Conservation (phyloP, 2,329 filamentous ascomycete genomes). For the Ciborinia camelliae region DNA sequence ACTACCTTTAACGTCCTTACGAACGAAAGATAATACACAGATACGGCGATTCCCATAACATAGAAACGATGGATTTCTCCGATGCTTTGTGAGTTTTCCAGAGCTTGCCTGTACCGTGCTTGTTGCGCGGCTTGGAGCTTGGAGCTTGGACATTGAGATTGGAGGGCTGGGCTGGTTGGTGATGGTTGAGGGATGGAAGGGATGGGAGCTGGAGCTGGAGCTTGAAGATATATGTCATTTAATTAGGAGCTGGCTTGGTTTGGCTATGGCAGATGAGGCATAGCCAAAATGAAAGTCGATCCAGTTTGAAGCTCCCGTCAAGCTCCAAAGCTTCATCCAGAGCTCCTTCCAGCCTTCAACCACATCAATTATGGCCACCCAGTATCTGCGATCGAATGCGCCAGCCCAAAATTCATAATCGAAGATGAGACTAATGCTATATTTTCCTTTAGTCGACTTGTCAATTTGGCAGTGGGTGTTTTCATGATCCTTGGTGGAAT, state of each 20-base stretch:
- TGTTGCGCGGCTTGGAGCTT: slow-evolving; percentile 16
- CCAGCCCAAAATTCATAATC: not conserved
- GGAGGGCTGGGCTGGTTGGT: not conserved
- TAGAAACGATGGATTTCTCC: slow-evolving; percentile 73
- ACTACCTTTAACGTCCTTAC: not conserved
- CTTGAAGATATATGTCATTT: not conserved
- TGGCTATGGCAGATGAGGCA: not conserved
- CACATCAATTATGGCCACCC: slow-evolving; percentile 3
- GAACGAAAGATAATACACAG: not conserved
- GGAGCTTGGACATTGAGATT: slow-evolving; percentile 16
- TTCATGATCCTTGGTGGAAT: slow-evolving; percentile 86
- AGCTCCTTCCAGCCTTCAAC: slow-evolving; percentile 3
- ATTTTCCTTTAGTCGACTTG: slow-evolving; percentile 67
- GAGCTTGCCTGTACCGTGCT: not conserved
- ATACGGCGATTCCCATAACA: not conserved
- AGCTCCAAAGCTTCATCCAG: not conserved
- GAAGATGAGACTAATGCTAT: slow-evolving; percentile 31
- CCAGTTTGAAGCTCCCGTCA: slow-evolving; percentile 4
- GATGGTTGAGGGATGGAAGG: not conserved
- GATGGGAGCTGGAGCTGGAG: not conserved
- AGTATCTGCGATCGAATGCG: slow-evolving; percentile 24
- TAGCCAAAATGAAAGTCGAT: not conserved
- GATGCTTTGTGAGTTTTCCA: slow-evolving; percentile 74
- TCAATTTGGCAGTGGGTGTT: slow-evolving; percentile 84
- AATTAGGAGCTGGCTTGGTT: not conserved